A percentile compares a stretch with the other conserved stretches of the same genome.
Conservation (phyloP, 1,284 basidiomycete species). For the Microbotryomycetes sp. region DNA sequence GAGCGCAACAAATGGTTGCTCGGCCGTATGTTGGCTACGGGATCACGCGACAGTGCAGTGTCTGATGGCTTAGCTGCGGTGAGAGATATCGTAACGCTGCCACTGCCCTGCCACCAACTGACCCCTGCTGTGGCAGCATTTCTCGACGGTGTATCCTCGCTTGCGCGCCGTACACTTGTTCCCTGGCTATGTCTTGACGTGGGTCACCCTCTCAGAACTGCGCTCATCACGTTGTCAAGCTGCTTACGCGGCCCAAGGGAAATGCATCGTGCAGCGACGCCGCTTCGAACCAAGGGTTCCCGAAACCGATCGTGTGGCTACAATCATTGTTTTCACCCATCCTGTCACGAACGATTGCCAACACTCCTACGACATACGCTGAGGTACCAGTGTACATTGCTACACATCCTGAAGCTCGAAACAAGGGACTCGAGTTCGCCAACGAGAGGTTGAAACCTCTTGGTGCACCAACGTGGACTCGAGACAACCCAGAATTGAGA, state of each 20-base stretch:
- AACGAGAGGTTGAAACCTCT: conserved; percentile 19
- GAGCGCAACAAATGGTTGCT: conserved; percentile 7
- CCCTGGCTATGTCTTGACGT: conserved; percentile 22
- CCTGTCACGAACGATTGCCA: conserved; percentile 33
- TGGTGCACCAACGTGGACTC: conserved; percentile 18
- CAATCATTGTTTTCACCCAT: conserved; percentile 33
- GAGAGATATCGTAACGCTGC: neutral
- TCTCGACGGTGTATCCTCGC: conserved; percentile 12
- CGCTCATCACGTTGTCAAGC: no score
- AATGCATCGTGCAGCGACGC: conserved; percentile 34
- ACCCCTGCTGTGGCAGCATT: conserved; percentile 6
- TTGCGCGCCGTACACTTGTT: conserved; percentile 24
- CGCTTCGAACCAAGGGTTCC: conserved; percentile 39
- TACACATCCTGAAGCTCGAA: conserved; percentile 19
- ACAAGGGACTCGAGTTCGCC: conserved; percentile 13
- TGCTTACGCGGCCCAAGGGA: neutral
- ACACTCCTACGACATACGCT: conserved; percentile 34
- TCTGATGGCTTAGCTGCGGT: conserved; percentile 23
- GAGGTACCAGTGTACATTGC: conserved; percentile 37
- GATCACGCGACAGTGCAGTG: conserved; percentile 17
- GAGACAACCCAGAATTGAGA: neutral
- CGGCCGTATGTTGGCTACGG: conserved; percentile 13
- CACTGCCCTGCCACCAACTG: neutral
- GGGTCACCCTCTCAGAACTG: no score
- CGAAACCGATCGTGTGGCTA: conserved; percentile 34